These are phyloP conservation scores for Friedmanniomyces simplex DNA, from an alignment of 495 filamentous ascomycete genomes.

Conservation along the genomic window DNA sequence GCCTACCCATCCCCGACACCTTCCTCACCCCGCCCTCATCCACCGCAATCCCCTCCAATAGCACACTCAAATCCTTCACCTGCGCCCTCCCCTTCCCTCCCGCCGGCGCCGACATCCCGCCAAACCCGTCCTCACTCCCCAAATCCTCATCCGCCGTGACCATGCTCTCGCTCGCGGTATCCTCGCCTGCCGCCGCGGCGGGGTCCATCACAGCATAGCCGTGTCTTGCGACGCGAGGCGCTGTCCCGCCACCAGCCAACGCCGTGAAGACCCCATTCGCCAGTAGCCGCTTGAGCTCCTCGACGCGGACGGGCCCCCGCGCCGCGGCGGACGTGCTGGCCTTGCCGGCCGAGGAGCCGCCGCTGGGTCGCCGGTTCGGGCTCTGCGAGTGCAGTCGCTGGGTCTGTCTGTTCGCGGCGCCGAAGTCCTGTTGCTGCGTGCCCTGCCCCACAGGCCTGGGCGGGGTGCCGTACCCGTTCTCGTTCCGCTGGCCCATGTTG, in stretches of 20 bases:
- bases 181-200: slow-evolving; percentile 16
- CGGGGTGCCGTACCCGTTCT: slow-evolving; percentile 34
- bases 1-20: neutral
- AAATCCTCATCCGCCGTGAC: slow-evolving; percentile 21
- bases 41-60: slow-evolving; percentile 5
- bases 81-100: neutral
- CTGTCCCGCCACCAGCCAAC: neutral
- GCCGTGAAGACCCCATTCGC: slow-evolving; percentile 34
- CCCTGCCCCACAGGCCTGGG: slow-evolving; percentile 26
- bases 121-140: slow-evolving; percentile 8
- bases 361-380: slow-evolving; percentile 11
- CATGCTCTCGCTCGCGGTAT: slow-evolving; percentile 28
- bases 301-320: slow-evolving; percentile 44
- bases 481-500: slow-evolving; percentile 2
- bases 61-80: neutral
- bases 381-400: slow-evolving; percentile 7
- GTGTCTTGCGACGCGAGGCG: neutral
- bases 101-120: neutral
- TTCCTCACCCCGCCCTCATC: neutral
- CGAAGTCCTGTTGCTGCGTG: slow-evolving; percentile 8
- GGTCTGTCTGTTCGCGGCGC: neutral
- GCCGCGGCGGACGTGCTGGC: slow-evolving; percentile 39
- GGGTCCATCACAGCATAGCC: neutral
- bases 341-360: neutral
- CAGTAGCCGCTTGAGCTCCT: slow-evolving; percentile 70